phyloP scores from a whole-genome alignment of 495 filamentous ascomycete species.

The Neurospora tetraspora region DNA sequence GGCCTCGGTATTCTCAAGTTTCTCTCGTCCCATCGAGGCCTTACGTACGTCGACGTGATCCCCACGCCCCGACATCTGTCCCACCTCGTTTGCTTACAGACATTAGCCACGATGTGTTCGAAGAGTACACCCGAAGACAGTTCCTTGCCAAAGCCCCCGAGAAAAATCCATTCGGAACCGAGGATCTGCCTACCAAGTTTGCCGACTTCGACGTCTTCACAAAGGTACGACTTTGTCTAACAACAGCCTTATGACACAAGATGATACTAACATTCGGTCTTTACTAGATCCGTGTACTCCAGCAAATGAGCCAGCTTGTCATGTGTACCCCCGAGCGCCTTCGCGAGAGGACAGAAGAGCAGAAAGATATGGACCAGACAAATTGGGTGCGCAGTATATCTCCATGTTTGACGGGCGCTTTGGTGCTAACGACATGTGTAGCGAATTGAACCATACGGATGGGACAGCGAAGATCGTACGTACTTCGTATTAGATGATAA shows the following conservation, averaged over 20 bases:
- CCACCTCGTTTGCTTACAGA: constrained; percentile 8
- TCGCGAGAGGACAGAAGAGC: constrained; percentile 75
- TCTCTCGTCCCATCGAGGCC: constrained; percentile 84
- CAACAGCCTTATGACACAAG: background rate
- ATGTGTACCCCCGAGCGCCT: constrained; percentile 78
- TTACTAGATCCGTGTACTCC: constrained; percentile 63
- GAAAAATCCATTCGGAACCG: constrained; percentile 78
- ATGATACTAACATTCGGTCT: background rate
- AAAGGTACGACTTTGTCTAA: constrained; percentile 40
- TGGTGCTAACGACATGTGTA: constrained; percentile 30
- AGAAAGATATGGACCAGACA: constrained; percentile 69
- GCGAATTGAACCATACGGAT: constrained; percentile 89
- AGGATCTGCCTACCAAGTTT: constrained; percentile 63
- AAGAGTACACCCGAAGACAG: constrained; percentile 88
- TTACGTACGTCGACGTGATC: constrained; percentile 54
- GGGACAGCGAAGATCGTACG: constrained; percentile 70
- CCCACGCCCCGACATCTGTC: background rate
- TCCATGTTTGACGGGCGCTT: background rate
- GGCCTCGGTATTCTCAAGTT: constrained; percentile 85
- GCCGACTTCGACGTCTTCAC: constrained; percentile 71
- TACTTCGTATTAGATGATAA: constrained; percentile 95
- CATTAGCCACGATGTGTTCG: constrained; percentile 71
- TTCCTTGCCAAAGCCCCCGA: constrained; percentile 73
- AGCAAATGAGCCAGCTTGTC: constrained; percentile 85
- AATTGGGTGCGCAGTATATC: constrained; percentile 56